Percentiles rank a stretch among this genome's conserved stretches.
phyloP scores from a whole-genome alignment of 2,329 filamentous ascomycete genomes.

The Bipolaris oryzae region DNA sequence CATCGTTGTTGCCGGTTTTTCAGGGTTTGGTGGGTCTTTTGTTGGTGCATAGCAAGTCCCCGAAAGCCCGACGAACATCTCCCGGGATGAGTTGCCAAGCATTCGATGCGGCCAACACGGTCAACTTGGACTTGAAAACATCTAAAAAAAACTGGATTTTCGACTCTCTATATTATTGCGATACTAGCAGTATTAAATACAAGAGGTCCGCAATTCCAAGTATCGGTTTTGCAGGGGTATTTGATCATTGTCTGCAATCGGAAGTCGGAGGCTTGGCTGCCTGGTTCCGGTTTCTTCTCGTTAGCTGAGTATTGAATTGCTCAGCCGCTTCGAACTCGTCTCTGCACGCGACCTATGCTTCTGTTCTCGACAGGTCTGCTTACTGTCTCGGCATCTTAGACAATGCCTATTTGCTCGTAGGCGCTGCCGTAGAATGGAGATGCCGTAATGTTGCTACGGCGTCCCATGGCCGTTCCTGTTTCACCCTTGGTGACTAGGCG shows the following conservation, averaged over 20 bases:
- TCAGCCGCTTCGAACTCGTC: constrained; percentile 26
- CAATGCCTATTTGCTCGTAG: constrained; percentile 10
- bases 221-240: background rate
- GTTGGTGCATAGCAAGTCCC: constrained; percentile 11
- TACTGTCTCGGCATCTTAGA: constrained; percentile 10
- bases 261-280: constrained; percentile 1
- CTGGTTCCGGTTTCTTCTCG: constrained; percentile 22
- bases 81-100: constrained; percentile 12
- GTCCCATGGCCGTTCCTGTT: constrained; percentile 20
- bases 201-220: background rate
- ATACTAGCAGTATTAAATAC: background rate
- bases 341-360: constrained; percentile 23
- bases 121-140: background rate
- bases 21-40: constrained; percentile 12
- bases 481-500: constrained; percentile 32
- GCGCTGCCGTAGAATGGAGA: constrained; percentile 9
- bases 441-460: constrained; percentile 18
- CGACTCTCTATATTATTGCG: background rate
- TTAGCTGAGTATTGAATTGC: constrained; percentile 13
- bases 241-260: background rate
- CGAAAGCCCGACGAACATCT: constrained; percentile 28
- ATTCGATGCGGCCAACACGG: background rate
- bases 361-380: constrained; percentile 7
- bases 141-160: background rate
- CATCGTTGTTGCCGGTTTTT: constrained; percentile 7